Evolutionary conservation across 1,139 yeast species (phyloP).

Genomic region (Blastobotrys capitulatus): DNA sequence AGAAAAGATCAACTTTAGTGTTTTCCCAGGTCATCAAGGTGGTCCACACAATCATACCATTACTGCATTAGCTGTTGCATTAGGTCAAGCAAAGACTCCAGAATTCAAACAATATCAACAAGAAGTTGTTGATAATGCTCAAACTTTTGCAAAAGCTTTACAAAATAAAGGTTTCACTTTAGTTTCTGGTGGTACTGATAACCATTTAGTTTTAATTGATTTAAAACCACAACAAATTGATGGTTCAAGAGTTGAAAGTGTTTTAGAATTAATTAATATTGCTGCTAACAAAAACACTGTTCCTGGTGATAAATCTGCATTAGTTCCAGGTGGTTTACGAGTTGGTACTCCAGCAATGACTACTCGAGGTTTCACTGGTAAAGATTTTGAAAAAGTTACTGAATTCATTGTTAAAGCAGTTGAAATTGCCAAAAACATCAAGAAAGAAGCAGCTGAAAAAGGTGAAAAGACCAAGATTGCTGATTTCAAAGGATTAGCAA

Average conservation of each 20-base stretch:
- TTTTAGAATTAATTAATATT: constrained; percentile 90
- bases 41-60: constrained; percentile 99
- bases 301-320: constrained; percentile 97
- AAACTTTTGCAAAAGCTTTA: constrained; percentile 73
- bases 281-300: constrained; percentile 96
- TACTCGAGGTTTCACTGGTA: constrained; percentile 89
- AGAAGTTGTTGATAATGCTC: constrained; percentile 85
- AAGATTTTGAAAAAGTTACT: constrained; percentile 79
- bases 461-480: constrained; percentile 84
- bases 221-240: constrained; percentile 87
- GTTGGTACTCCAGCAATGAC: constrained; percentile 99
- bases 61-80: constrained; percentile 93
- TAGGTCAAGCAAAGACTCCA: constrained; percentile 88
- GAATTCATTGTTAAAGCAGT: constrained; percentile 81
- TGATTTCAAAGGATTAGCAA: constrained; percentile 81
- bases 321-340: constrained; percentile 97
- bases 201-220: constrained; percentile 90
- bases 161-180: constrained; percentile 66
- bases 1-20: constrained; percentile 93
- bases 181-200: constrained; percentile 93
- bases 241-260: constrained; percentile 96
- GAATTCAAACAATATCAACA: constrained; percentile 89
- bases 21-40: constrained; percentile 99
- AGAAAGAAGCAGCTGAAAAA: constrained; percentile 62
- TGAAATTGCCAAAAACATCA: constrained; percentile 68